Base-by-base conservation (phyloP, 495 filamentous ascomycete species). In the Cercophora sp. region DNA sequence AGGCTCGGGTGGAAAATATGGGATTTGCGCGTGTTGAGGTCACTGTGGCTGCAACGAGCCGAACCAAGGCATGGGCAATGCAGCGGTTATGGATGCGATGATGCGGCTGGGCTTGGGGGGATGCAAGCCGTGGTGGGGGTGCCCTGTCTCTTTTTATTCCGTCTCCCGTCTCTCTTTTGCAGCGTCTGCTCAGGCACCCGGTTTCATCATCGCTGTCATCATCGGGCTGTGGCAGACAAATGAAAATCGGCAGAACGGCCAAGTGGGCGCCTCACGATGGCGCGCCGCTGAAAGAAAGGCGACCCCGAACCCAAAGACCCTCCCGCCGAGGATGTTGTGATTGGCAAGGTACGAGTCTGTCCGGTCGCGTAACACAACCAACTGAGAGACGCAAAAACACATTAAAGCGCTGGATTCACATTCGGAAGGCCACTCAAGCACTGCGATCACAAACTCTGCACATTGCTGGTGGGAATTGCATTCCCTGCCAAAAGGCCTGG, bases 171-270 rank as follows among this genome's bases (percentile, higher is more conserved):
- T 53, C 10, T n/a, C n/a, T n/a, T n/a, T n/a, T n/a, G n/a, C n/a
- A n/a, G n/a, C n/a, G n/a, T n/a, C 19, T 48, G 48, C 55, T 63
- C 56, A 55, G 50, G 50, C 61, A 58, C 47, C 55, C 37, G 50
- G 52, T 61, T 65, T 68, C 65, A 68, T 68, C 62, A 66, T 67
- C 48, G 41, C 42, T 58, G 65, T 61, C 62, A 61, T 63, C 55
- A 63, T 59, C 48, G 53, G 54, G 54, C 44, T 40, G 15, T 24
- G 24, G 23, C 23, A 51, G 47, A 31, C 40, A 27, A 46, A 46
- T 47, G 51, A 47, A 40, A 24, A 31, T 13, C 13, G 27, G 29
- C 4, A 19, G 24, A 22, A 20, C 27, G 15, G 11, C 13, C 4
- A 39, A 5, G 19, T n/a, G n/a, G n/a, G n/a, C n/a, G n/a, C n/a